Base-by-base conservation (phyloP, 2,329 filamentous ascomycete species). In the Graphilbum ipis-grandicollis region DNA sequence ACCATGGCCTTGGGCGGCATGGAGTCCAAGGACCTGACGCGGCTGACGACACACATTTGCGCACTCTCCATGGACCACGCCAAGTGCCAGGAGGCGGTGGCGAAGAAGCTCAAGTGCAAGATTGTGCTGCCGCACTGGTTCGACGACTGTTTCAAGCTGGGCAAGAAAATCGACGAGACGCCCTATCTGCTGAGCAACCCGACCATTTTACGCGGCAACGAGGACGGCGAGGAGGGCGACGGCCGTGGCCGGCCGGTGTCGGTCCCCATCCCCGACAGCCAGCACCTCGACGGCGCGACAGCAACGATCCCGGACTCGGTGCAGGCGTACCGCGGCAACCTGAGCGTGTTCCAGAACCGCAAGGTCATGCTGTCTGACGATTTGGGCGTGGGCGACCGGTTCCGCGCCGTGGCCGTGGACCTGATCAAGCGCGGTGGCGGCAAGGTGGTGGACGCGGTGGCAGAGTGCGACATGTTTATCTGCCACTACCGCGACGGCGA, bases 81-180 rank as follows among this genome's bases (percentile, higher is more conserved):
- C 3, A 84, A 85, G 52, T 80, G 78, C 43, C 51, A 66, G 42
- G 52, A 71, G 37, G 79, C 77, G 1, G 45, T 63, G 31, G 60
- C 66, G 9, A 92, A 77, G 54, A 68, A 68, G 2, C 62, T 82
- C 37, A 74, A 73, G 38, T 74, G 74, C 55, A 86, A 84, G 56
- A 79, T 94, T 41, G 82, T 98, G 15, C 64, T 98, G 36, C 90
- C 90, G 28, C 90, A 96, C 52, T 96, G 90, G 83, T 94, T 98
- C 51, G 88, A 96, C 48, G 88, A 94, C 53, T 98, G 90, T 56
- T 71, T 98, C 46, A 90, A 82, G 56, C 71, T 98, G 21, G 86
- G 88, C 35, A 86, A 84, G 55, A 75, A 82, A 41, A 94, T 98
- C 47, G 79, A 83, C 47, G 90, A 98, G 53, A 61, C 65, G 7